Percentiles rank a stretch among this genome's conserved stretches.
These are phyloP conservation scores for Piper longum DNA, from an alignment of 164 flowering plant genomes.

Conservation along the genomic window DNA sequence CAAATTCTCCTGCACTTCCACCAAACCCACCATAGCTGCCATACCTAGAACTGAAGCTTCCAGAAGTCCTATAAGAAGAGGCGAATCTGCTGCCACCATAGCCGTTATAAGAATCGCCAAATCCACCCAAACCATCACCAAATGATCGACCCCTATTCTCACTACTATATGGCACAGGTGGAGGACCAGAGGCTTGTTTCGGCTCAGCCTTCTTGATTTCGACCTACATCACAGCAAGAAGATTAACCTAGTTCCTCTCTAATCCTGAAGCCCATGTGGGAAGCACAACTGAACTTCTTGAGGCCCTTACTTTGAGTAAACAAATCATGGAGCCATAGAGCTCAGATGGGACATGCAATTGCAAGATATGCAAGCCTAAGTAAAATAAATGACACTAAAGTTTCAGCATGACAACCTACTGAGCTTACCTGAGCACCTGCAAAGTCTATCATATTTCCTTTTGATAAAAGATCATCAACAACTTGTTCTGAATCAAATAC, in stretches of 20 bases:
- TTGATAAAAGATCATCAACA: slow-evolving; percentile 60
- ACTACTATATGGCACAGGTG: slow-evolving; percentile 53
- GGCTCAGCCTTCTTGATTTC: slow-evolving; percentile 99
- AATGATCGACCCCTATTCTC: slow-evolving; percentile 65
- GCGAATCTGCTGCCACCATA: slow-evolving; percentile 50
- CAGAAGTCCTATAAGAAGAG: slow-evolving; percentile 58
- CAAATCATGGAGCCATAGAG: too few relatives aligned
- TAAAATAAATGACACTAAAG: not conserved
- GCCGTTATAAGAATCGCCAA: slow-evolving; percentile 40
- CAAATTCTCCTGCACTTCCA: slow-evolving; percentile 29
- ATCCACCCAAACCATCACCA: slow-evolving; percentile 53
- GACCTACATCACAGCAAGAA: slow-evolving; percentile 90
- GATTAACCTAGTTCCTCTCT: slow-evolving; percentile 52
- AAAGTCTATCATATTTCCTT: slow-evolving; percentile 91
- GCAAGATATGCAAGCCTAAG: too few relatives aligned
- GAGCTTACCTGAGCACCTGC: slow-evolving; percentile 71
- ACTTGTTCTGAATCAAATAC: slow-evolving; percentile 68
- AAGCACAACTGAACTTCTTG: not conserved
- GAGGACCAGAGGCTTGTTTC: slow-evolving; percentile 85
- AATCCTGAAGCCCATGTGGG: not conserved
- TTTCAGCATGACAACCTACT: slow-evolving; percentile 1
- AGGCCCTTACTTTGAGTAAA: not conserved
- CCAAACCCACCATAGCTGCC: slow-evolving; percentile 52
- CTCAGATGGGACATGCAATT: too few relatives aligned
- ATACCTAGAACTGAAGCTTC: slow-evolving; percentile 42